Base-by-base conservation (phyloP, 257 asterid species). In the Solanum tacnaense region DNA sequence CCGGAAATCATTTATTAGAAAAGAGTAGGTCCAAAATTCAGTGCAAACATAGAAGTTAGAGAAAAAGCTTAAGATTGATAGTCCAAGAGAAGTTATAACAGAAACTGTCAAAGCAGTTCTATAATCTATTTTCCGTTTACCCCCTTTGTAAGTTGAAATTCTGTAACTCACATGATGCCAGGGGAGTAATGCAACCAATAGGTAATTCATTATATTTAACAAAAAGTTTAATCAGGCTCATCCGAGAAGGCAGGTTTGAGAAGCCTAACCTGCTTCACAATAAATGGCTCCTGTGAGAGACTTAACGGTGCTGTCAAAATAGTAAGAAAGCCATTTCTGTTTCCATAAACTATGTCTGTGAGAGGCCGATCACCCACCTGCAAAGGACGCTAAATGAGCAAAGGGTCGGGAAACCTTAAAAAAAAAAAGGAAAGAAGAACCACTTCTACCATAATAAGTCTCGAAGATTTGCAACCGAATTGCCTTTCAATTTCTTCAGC, bases 321-420 rank as follows among this genome's bases (percentile, higher is more conserved):
- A 25, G 98, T 97, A 82, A 96, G 92, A 90, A 96, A 96, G 0
- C 96, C 98, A 88, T 97, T 95, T 89, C 94, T 93, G 89, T 97
- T 96, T 87, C 99, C 99, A 76, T 91, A 97, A 88, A 94, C 95
- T 65, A 97, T 92, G 87, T 96, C 99, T 5, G 99, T 97, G 91
- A 97, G 95, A 56, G 98, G 97, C 89, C 98, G 95, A 91, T 97
- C 99, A 88, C 98, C 99, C 89, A 96, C 98, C 99, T 97, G 92
- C 84, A 88, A 89, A 52, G 58, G 67, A 81, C 60, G 82, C 56
- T 9, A 87, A 74, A 75, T 79, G 36, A 88, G 75, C 36, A 36
- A 15, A 83, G 39, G 87, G 1, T 74, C 1, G 52, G 6, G 49
- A 35, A 73, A 74, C 29, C 20, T 35, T 9, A 21, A 27, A 81